Base-by-base conservation (phyloP, 2,329 filamentous ascomycete genomes). In the Cladosporium cucumerinum region DNA sequence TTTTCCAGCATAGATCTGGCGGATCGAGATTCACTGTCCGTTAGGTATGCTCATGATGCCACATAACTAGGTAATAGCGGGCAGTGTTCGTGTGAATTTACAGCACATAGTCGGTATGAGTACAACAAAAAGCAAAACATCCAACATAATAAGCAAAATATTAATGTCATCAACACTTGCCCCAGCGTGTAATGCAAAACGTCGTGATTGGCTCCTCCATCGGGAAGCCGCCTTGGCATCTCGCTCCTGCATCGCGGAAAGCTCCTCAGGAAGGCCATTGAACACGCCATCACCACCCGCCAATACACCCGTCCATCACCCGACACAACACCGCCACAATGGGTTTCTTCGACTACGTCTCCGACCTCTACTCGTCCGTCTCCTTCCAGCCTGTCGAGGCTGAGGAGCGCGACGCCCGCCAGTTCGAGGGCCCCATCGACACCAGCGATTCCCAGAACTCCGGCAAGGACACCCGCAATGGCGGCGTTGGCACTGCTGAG, bases 341-440 rank as follows among this genome's bases (percentile, higher is more conserved):
- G 86, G 85, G 85, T 78, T 80, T 88, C 80, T 81, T 85, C 77
- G 85, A 88, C 76, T 85, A 87, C 79, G 83, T 88, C 80, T 81
- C 82, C 78, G 85, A 87, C 78, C 79, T 84, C 82, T 87, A 83
- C 81, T 86, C 83, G 81, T 87, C 83, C 82, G 87, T 86, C 81
- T 86, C 81, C 79, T 83, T 84, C 76, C 79, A 82, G 72, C 82
- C 87, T 76, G 82, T 82, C 72, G 82, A 87, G 75, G 84, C 85
- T 78, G 86, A 89, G 79, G 84, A 85, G 75, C 39, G 39, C 39
- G 78, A 80, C 48, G 36, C 80, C 67, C 80, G 84, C 70, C 79
- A 82, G 70, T 80, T 81, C 70, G 78, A 82, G 34, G 68, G 76
- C 71, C 76, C 76, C 64, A 78, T 81, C 73, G 80, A 82, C 75